Evolutionary conservation across 108 stramenopile species (phyloP), one percentile per base, ranked within the genome.

Genomic region (Fragilariopsis cylindrus): DNA sequence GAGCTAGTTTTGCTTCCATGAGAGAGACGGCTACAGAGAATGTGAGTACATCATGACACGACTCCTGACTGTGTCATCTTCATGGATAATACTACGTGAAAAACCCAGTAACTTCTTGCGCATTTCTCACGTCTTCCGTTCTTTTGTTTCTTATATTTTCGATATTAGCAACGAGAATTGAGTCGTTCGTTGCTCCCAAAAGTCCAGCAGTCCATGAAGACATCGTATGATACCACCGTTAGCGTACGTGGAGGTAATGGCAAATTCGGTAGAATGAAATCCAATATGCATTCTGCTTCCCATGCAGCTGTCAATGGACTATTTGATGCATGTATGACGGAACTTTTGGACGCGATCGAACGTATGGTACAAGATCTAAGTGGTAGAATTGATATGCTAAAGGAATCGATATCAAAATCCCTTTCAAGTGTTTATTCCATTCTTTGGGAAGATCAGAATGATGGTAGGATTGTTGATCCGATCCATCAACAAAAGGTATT

Each of bases 231-330:
- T 30, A 49, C 81, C 43, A 54, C 65, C 15, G 45, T 75, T 40
- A 67, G 18, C 16, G 84, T 82, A 18, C 58, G 48, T 39, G 65
- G 77, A 63, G 84, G 84, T 48, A 13, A 12, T 58, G 84, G 84
- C 9, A 70, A 19, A 21, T 84, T 79, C 47, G 57, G 62, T n/a
- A 57, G 84, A 13, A 84, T 84, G 81, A 79, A 81, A 60, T 52
- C 46, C 2, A 63, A 81, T 1, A 79, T 84, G 78, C 19, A 19
- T 0, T 19, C 49, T 5, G 15, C 8, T 41, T 64, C 81, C 40
- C 68, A 69, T 13, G 13, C 13, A 12, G 71, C 65, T 15, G 68
- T 84, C 12, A 48, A 57, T 47, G 60, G 48, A 1, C 72, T 84
- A 75, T 84, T 84, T 30, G 18, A 76, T 44, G 74, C 71, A 54